Evolutionary conservation across 2,329 filamentous ascomycete species (phyloP).

Genomic region (Penicillium sp.): DNA sequence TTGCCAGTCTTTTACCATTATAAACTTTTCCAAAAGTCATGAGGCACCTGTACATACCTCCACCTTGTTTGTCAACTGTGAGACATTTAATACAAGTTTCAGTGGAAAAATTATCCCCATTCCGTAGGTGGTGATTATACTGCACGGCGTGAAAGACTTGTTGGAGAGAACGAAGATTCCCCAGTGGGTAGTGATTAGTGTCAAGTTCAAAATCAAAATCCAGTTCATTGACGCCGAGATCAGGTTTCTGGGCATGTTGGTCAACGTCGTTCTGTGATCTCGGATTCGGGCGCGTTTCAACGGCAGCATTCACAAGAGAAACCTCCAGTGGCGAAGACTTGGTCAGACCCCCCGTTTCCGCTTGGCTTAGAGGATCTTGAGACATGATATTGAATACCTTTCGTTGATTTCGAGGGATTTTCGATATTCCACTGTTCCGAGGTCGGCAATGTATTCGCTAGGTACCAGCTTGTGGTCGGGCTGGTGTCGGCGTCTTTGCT

Average conservation of each 20-base stretch:
- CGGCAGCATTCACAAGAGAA: constrained; percentile 9
- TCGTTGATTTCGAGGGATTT: not conserved
- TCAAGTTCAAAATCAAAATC: constrained; percentile 12
- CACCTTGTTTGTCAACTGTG: not conserved
- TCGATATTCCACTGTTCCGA: not conserved
- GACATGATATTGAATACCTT: not conserved
- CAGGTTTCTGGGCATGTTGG: constrained; percentile 8
- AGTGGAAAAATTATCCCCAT: constrained; percentile 12
- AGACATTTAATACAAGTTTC: constrained; percentile 12
- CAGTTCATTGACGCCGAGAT: constrained; percentile 11
- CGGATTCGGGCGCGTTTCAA: constrained; percentile 11
- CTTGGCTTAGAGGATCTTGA: constrained; percentile 4
- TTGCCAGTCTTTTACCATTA: not conserved
- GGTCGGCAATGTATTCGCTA: too few relatives aligned
- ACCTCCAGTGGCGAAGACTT: constrained; percentile 14
- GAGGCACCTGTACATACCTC: not conserved
- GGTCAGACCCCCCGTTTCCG: constrained; percentile 5
- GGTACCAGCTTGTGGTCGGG: not conserved
- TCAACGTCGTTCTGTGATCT: constrained; percentile 11
- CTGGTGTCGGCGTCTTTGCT: not conserved
- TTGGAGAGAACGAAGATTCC: constrained; percentile 14
- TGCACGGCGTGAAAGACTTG: constrained; percentile 19
- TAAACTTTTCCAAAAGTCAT: not conserved
- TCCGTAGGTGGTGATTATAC: constrained; percentile 11
- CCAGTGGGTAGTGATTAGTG: constrained; percentile 9